Percentiles rank a stretch among this genome's conserved stretches.
These are phyloP conservation scores for Dorcoceras hygrometricum DNA, from an alignment of 257 asterid species.

Conservation along the genomic window DNA sequence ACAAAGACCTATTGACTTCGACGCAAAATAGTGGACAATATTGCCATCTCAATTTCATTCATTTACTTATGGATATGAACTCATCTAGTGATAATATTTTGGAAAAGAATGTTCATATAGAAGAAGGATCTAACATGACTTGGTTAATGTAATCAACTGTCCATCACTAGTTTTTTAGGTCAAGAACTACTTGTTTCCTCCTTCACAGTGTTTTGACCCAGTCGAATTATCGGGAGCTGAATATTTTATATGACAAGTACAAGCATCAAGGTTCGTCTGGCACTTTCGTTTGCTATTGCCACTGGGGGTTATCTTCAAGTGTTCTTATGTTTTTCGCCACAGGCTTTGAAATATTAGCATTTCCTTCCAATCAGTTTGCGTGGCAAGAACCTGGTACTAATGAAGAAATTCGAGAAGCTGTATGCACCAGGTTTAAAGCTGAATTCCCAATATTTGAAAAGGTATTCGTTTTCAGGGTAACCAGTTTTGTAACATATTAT, in stretches of 20 bases:
- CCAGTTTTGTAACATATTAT: too few relatives aligned
- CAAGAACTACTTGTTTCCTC: neutral
- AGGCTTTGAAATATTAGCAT: conserved; percentile 86
- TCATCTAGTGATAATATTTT: too few relatives aligned
- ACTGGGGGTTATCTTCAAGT: neutral
- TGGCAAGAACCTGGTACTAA: conserved; percentile 90
- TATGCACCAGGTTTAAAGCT: conserved; percentile 71
- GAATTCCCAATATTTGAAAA: conserved; percentile 84
- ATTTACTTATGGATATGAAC: too few relatives aligned
- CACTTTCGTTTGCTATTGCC: conserved; percentile 16
- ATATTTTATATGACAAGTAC: conserved; percentile 65
- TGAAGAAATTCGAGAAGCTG: conserved; percentile 70
- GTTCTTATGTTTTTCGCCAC: conserved; percentile 14
- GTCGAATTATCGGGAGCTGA: conserved; percentile 78
- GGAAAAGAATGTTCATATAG: too few relatives aligned
- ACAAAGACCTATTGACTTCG: too few relatives aligned
- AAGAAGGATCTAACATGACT: neutral
- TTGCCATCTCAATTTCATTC: too few relatives aligned
- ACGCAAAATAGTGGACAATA: too few relatives aligned
- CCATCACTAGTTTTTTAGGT: neutral
- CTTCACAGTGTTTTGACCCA: conserved; percentile 62
- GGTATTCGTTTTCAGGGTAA: conserved; percentile 34
- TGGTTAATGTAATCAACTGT: neutral
- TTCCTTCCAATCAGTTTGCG: conserved; percentile 92
- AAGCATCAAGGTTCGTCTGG: conserved; percentile 60